These are phyloP conservation scores for Incumbomyces lentus DNA, from an alignment of 2,329 filamentous ascomycete genomes.

Conservation along the genomic window DNA sequence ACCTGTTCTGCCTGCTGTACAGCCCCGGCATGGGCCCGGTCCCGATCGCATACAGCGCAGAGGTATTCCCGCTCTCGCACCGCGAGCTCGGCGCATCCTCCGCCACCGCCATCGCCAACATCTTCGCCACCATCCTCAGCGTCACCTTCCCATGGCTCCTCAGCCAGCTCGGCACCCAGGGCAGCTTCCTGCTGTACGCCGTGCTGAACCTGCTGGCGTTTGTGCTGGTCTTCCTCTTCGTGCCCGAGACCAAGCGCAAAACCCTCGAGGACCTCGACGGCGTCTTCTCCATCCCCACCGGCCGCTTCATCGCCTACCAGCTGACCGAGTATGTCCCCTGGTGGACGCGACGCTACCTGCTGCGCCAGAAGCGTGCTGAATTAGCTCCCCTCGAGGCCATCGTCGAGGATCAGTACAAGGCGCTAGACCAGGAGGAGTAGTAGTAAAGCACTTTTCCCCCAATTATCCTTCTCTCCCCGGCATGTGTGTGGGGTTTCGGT, in stretches of 20 bases:
- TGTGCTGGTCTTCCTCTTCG: constrained; percentile 48
- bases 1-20: constrained; percentile 21
- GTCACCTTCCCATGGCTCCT: constrained; percentile 31
- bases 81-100: constrained; percentile 37
- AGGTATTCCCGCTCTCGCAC: constrained; percentile 46
- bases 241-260: constrained; percentile 41
- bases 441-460: too few species aligned
- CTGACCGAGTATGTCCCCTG: constrained; percentile 44
- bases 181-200: constrained; percentile 33
- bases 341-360: constrained; percentile 47
- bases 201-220: constrained; percentile 47
- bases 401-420: background rate
- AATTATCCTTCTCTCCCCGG: too few species aligned
- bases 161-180: constrained; percentile 25
- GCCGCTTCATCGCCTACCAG: constrained; percentile 46
- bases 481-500: too few species aligned
- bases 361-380: constrained; percentile 36
- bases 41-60: constrained; percentile 44
- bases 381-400: constrained; percentile 20
- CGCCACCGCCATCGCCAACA: constrained; percentile 31
- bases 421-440: background rate
- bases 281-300: constrained; percentile 34
- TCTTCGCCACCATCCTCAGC: constrained; percentile 31
- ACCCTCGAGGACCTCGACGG: constrained; percentile 45
- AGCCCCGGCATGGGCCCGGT: constrained; percentile 43